These are phyloP conservation scores for Scortechinia acanthostroma DNA, from an alignment of 2,329 filamentous ascomycete species.

Conservation along the genomic window DNA sequence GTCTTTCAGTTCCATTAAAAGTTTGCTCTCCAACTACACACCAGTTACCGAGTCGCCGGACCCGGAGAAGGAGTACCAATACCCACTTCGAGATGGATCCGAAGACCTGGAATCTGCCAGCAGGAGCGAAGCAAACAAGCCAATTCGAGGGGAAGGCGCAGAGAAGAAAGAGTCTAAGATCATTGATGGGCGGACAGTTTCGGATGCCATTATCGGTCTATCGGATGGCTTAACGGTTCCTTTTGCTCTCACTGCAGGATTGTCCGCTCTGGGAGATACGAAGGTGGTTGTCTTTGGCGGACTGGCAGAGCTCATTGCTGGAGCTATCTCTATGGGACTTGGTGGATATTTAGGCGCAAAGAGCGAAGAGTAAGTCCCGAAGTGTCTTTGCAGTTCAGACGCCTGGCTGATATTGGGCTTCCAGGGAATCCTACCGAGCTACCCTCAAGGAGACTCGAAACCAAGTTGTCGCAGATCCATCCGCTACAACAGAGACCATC, in stretches of 20 bases:
- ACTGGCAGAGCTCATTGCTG: constrained; percentile 51
- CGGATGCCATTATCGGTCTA: constrained; percentile 51
- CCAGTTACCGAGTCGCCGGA: neutral
- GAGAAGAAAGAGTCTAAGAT: constrained; percentile 3
- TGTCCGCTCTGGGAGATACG: constrained; percentile 37
- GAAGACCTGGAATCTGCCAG: neutral
- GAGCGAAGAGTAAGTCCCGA: constrained; percentile 11
- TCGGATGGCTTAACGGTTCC: constrained; percentile 56
- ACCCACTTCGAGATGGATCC: neutral
- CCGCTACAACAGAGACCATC: constrained; percentile 17
- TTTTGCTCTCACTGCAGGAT: constrained; percentile 52
- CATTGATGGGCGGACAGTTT: constrained; percentile 22
- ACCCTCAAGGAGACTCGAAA: constrained; percentile 19
- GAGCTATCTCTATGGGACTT: constrained; percentile 55
- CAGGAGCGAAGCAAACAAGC: no score
- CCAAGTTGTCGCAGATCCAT: constrained; percentile 18
- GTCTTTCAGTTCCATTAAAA: neutral
- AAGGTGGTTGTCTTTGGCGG: constrained; percentile 48
- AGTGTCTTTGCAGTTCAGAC: constrained; percentile 7
- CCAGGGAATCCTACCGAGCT: neutral
- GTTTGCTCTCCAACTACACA: neutral
- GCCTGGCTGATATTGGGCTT: constrained; percentile 8
- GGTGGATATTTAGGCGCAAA: constrained; percentile 49
- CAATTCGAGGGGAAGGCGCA: no score
- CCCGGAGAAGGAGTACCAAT: constrained; percentile 1